phyloP scores from a whole-genome alignment of 192 early-diverging fungal species.

The Coemansia sp. region DNA sequence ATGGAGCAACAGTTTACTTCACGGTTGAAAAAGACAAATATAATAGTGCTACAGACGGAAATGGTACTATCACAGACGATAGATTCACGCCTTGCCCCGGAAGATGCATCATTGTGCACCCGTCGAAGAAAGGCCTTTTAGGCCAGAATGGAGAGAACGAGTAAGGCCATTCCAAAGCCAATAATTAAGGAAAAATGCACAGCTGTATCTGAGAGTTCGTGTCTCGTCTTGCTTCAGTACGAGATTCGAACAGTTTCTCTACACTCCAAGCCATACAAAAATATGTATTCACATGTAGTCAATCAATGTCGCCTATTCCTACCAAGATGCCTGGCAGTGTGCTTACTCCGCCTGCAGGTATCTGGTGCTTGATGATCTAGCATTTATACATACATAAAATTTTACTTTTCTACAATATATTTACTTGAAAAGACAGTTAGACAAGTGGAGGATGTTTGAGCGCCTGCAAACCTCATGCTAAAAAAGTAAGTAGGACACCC shows the following conservation, averaged over 20 bases:
- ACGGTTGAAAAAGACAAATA: neutral
- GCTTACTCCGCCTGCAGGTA: neutral
- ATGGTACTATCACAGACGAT: no score
- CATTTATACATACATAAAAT: neutral
- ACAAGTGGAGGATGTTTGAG: neutral
- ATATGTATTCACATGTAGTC: no score
- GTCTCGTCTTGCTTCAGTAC: no score
- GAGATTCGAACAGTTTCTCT: no score
- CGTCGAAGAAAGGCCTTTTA: neutral
- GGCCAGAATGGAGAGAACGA: neutral
- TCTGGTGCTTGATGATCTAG: neutral
- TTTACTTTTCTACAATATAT: slow-evolving; percentile 1
- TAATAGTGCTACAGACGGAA: neutral
- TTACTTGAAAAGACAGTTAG: neutral
- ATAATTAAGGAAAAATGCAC: no score
- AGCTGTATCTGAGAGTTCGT: neutral
- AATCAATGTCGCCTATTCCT: no score
- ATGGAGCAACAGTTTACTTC: neutral
- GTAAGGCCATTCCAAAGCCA: neutral
- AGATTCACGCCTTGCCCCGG: neutral
- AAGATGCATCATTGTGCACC: neutral
- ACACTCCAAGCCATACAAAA: neutral
- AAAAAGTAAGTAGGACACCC: no score
- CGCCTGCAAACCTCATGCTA: no score
- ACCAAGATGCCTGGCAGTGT: no score